These are phyloP conservation scores for Eucalyptus erythrocorys DNA, from an alignment of 345 rosid genomes.

Conservation along the genomic window DNA sequence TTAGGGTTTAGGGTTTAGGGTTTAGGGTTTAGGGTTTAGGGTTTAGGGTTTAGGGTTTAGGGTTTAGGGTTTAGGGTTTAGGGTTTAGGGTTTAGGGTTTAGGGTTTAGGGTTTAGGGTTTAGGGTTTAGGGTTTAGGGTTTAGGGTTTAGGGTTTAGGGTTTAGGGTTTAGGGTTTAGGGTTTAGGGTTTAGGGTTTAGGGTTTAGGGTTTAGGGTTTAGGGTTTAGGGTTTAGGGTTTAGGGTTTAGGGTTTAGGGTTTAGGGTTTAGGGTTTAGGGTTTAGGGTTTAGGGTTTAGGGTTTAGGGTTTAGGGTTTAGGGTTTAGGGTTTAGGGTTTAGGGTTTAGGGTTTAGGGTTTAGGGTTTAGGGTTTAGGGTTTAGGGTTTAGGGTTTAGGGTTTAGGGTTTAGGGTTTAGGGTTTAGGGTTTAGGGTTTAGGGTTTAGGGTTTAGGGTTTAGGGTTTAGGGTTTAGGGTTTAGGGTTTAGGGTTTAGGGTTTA, in stretches of 20 bases:
- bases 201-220: not conserved
- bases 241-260: not conserved
- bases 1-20: not conserved
- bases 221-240: not conserved
- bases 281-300: not conserved
- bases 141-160: not conserved
- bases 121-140: not conserved
- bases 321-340: slow-evolving; percentile 1
- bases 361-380: slow-evolving; percentile 1
- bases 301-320: slow-evolving; percentile 1
- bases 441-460: slow-evolving; percentile 1
- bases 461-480: slow-evolving; percentile 1
- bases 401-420: slow-evolving; percentile 1
- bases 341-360: not conserved
- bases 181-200: not conserved
- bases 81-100: not conserved
- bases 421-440: slow-evolving; percentile 1
- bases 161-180: not conserved
- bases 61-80: not conserved
- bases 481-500: slow-evolving; percentile 1
- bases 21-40: not conserved
- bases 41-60: not conserved
- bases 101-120: not conserved
- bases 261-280: not conserved
- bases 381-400: not conserved